Evolutionary conservation across 176 grass and related monocot genomes (phyloP).

Genomic region (Zizania latifolia): DNA sequence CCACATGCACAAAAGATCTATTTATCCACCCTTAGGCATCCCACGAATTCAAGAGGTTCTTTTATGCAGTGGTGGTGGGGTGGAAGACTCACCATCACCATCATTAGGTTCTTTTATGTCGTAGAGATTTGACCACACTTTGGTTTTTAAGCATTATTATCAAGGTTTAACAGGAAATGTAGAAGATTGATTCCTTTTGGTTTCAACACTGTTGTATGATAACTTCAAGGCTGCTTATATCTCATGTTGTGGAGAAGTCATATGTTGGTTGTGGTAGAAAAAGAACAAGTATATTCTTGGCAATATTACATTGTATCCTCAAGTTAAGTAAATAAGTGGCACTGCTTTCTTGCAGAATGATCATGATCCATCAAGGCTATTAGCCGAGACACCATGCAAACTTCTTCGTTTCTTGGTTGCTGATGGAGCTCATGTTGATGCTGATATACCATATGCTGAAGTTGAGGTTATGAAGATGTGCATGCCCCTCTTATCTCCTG

Average conservation of each 20-base stretch:
- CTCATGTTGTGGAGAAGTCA: background rate
- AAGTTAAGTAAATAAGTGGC: slow-evolving; percentile 12
- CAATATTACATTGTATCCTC: background rate
- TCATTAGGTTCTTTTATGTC: background rate
- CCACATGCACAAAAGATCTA: background rate
- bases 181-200: background rate
- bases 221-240: background rate
- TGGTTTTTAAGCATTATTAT: background rate
- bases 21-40: background rate
- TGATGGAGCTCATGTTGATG: slow-evolving; percentile 85
- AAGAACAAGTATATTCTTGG: slow-evolving; percentile 11
- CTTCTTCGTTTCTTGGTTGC: slow-evolving; percentile 93
- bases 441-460: slow-evolving; percentile 83
- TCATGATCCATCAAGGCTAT: slow-evolving; percentile 89
- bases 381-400: slow-evolving; percentile 97
- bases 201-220: background rate
- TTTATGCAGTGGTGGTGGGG: background rate
- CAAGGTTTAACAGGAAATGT: background rate
- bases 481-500: slow-evolving; percentile 91
- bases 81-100: background rate
- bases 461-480: slow-evolving; percentile 99
- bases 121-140: background rate
- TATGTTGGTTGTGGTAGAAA: background rate
- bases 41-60: background rate
- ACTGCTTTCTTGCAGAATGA: slow-evolving; percentile 72